Base-by-base conservation (phyloP, 192 early-diverging fungal species). In the Glomus cerebriforme region DNA sequence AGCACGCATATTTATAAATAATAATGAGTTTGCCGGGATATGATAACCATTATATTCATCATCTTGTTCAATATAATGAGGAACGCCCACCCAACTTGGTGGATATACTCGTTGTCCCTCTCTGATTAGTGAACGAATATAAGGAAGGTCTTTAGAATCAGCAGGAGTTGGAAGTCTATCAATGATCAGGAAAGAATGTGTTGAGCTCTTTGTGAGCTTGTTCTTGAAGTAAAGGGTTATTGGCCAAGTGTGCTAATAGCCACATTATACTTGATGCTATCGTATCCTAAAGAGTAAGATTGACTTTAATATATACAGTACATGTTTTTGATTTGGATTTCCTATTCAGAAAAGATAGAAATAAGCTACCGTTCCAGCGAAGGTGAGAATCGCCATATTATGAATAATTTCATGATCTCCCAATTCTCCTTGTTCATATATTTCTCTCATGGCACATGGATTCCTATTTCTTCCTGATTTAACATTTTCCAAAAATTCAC, bases 51-150 rank as follows among this genome's bases (percentile, higher is more conserved):
- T n/a, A n/a, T n/a, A n/a, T n/a, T 1, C 67, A 62, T 84, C 82
- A 24, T 76, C 66, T 72, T 80, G n/a, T 35, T 70, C 79, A 7
- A 78, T 83, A 4, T 75, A 69, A 69, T 86, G 85, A 8, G 82
- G 85, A 8, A 84, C 77, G 12, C 81, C 73, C n/a, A 86, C 32
- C 2, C 79, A 80, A 4, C 70, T 77, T 37, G 85, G 82, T 4
- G 85, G 35, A 39, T 75, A 68, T 2, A 80, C 9, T 9, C 85
- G 75, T 7, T 82, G 58, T 0, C 76, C 82, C 64, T 86, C 85
- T 9, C 73, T 58, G 27, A 86, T 83, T 29, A 83, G 73, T 54
- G 83, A 79, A 77, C 80, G 82, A 7, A 83, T 17, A 45, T 80
- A 84, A 7, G 73, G 77, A 32, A 86, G 71, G 8, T 70, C 31